A percentile compares a stretch with the other conserved stretches of the same genome.
Conservation (phyloP, 73 alveolate genomes). For the Breviolum minutum region DNA sequence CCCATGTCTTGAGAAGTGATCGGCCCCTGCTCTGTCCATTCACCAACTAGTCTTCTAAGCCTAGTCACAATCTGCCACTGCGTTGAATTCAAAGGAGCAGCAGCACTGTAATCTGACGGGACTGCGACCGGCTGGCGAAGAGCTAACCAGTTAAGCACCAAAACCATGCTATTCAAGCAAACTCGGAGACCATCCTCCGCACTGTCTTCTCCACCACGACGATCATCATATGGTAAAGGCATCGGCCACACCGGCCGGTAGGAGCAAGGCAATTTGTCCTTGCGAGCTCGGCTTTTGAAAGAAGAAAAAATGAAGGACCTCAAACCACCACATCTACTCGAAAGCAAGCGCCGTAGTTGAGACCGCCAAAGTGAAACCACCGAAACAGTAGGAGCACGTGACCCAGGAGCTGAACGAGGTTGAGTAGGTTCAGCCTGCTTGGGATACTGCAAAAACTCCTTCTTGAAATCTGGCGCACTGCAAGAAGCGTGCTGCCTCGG, state of each 20-base stretch:
- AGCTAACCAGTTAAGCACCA: neutral
- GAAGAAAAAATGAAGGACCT: too few species aligned
- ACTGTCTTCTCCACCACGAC: too few species aligned
- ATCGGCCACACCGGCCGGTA: constrained; percentile 28
- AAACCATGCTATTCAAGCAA: neutral
- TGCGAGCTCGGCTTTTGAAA: neutral
- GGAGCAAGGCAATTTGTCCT: neutral
- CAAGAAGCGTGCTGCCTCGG: too few species aligned
- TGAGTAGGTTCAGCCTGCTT: too few species aligned
- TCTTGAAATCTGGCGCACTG: too few species aligned
- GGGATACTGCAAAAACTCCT: too few species aligned
- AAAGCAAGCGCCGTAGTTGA: neutral
- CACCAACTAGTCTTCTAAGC: neutral
- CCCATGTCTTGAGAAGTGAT: constrained; percentile 1
- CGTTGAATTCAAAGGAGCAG: neutral
- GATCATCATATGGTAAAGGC: too few species aligned
- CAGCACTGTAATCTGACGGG: neutral
- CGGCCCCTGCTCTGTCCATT: too few species aligned
- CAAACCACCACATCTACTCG: too few species aligned
- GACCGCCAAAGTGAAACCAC: neutral
- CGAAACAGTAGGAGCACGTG: neutral
- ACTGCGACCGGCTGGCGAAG: neutral
- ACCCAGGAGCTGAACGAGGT: too few species aligned
- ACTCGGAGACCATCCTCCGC: too few species aligned
- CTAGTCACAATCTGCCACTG: neutral